Evolutionary conservation across 768 basidiomycete genomes (phyloP).

Genomic region (Hydnomerulius pinastri): DNA sequence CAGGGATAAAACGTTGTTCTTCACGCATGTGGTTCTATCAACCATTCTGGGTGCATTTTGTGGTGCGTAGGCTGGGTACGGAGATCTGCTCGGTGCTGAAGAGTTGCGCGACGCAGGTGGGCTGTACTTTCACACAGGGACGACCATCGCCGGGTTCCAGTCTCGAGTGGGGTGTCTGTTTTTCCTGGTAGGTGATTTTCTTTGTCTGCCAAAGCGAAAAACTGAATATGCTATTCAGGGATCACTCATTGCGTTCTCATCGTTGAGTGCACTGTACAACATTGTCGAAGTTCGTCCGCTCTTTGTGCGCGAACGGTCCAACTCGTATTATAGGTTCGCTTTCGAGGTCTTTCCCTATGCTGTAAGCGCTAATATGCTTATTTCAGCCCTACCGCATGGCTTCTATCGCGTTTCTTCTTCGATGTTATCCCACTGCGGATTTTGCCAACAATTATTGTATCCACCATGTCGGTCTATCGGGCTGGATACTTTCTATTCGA

Average conservation of each 20-base stretch:
- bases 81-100: background rate
- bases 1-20: conserved; percentile 81
- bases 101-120: conserved; percentile 54
- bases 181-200: conserved; percentile 64
- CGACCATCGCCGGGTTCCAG: conserved; percentile 91
- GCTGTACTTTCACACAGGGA: conserved; percentile 77
- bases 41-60: conserved; percentile 83
- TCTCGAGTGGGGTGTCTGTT: conserved; percentile 92
- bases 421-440: conserved; percentile 89
- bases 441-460: conserved; percentile 85
- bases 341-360: background rate
- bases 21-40: conserved; percentile 75
- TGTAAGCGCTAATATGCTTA: background rate
- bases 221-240: conserved; percentile 50
- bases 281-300: conserved; percentile 81
- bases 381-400: conserved; percentile 87
- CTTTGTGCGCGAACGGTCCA: conserved; percentile 88
- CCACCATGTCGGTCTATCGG: conserved; percentile 63
- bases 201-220: background rate
- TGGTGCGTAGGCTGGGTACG: conserved; percentile 45
- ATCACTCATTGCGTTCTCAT: conserved; percentile 87
- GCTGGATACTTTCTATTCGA: background rate
- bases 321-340: conserved; percentile 77
- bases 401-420: conserved; percentile 84
- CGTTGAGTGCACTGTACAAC: conserved; percentile 88